Base-by-base conservation (phyloP, 345 rosid species). In the Excoecaria cochinchinensis region DNA sequence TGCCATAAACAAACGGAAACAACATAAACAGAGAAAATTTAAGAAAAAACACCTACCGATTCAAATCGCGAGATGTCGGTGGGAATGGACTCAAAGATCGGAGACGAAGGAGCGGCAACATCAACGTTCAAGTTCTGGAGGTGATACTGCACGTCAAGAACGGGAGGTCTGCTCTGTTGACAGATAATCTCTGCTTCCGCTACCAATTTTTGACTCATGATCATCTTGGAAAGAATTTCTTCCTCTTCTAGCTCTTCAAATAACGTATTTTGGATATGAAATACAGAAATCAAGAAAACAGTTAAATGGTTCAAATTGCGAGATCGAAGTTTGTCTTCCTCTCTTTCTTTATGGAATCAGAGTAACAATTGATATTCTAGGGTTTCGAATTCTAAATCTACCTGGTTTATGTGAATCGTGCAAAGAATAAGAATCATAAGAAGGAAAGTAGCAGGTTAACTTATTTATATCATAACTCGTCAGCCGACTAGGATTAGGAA, bases 41-140 rank as follows among this genome's bases (percentile, higher is more conserved):
- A 56, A 71, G 40, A 19, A 15, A 31, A n/a, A 58, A 62, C 0
- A 81, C 85, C 36, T 51, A 89, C 92, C 77, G 92, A 74, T 38
- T 87, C 89, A 50, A 84, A 75, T 57, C 83, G 82, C 39, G 89
- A 56, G 78, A 83, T 72, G 58, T 86, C 84, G 52, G 85, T 44
- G 15, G 88, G 74, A 68, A 86, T 68, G 16, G 88, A 77, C 22
- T 86, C 85, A 25, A 84, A 72, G 69, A 72, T 73, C 53, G 82
- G 78, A 51, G 80, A 51, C 4, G 81, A 70, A 72, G 87, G 67
- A 70, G 78, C 60, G 47, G 60, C 21, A 8, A 74, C 81, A 46
- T 83, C 86, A 64, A 75, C 78, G 82, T 69, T 74, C 48, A 79
- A 68, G 72, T 69, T 81, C 58, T 70, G 82, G 8, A 79, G 79